Evolutionary conservation across 2,329 filamentous ascomycete genomes (phyloP).

Genomic region (Nemania sp.): DNA sequence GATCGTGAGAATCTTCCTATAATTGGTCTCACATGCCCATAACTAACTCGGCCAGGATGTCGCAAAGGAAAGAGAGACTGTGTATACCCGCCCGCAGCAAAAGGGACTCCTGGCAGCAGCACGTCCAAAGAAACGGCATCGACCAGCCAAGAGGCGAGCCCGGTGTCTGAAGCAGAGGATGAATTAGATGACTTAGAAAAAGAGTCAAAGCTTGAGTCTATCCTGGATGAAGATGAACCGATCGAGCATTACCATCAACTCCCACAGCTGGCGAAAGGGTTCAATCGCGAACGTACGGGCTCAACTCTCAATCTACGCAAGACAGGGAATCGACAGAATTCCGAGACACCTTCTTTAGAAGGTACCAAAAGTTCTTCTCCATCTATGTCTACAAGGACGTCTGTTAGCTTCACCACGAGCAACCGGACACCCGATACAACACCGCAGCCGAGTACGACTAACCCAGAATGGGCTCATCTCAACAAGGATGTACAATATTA

Average conservation of each 20-base stretch:
- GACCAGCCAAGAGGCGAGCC: slow-evolving; percentile 50
- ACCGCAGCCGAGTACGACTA: slow-evolving; percentile 34
- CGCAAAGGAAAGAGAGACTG: slow-evolving; percentile 91
- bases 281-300: slow-evolving; percentile 44
- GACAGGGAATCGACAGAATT: slow-evolving; percentile 48
- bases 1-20: slow-evolving; percentile 60
- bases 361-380: slow-evolving; percentile 57
- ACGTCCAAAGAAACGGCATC: slow-evolving; percentile 45
- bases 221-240: slow-evolving; percentile 58
- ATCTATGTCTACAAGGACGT: slow-evolving; percentile 51
- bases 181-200: slow-evolving; percentile 52
- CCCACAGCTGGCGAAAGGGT: slow-evolving; percentile 28
- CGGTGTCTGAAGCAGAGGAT: slow-evolving; percentile 58
- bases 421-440: slow-evolving; percentile 39
- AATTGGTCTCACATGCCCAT: slow-evolving; percentile 5
- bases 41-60: slow-evolving; percentile 64
- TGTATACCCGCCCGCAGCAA: slow-evolving; percentile 66
- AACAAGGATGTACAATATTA: slow-evolving; percentile 75
- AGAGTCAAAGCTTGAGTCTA: slow-evolving; percentile 53
- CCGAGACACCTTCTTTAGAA: slow-evolving; percentile 58
- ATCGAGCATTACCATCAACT: slow-evolving; percentile 38
- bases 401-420: slow-evolving; percentile 42
- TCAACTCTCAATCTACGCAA: slow-evolving; percentile 45
- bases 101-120: slow-evolving; percentile 40
- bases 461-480: slow-evolving; percentile 59